A percentile compares a stretch with the other conserved stretches of the same genome.
phyloP scores from a whole-genome alignment of 2,329 filamentous ascomycete species.

The Scleromitrula shiraiana region DNA sequence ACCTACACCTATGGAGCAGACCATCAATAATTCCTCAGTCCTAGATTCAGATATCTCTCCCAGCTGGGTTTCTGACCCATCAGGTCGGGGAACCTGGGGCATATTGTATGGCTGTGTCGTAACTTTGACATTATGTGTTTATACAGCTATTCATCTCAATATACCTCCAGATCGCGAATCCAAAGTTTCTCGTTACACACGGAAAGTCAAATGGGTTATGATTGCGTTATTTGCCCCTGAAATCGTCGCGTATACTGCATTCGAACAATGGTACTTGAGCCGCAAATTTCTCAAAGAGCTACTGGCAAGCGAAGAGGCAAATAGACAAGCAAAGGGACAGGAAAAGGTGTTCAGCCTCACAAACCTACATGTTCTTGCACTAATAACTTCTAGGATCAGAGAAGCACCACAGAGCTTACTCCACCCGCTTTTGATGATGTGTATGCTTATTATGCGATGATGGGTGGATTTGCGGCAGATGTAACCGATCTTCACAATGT shows the following conservation, averaged over 20 bases:
- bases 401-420: neutral
- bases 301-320: neutral
- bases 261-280: conserved; percentile 6
- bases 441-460: conserved; percentile 8
- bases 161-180: conserved; percentile 1
- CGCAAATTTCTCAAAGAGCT: conserved; percentile 3
- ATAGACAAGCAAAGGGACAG: neutral
- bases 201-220: conserved; percentile 11
- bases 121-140: conserved; percentile 10
- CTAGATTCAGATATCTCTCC: neutral
- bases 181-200: neutral
- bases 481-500: conserved; percentile 10
- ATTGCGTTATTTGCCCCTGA: conserved; percentile 10
- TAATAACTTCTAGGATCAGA: neutral
- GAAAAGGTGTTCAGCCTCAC: neutral
- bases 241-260: conserved; percentile 7
- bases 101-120: conserved; percentile 8
- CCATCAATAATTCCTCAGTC: too few species aligned
- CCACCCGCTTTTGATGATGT: conserved; percentile 3
- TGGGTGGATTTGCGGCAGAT: conserved; percentile 11
- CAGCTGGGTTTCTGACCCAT: neutral
- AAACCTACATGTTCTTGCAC: neutral
- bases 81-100: neutral
- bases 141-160: conserved; percentile 13
- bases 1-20: too few species aligned